phyloP scores from a whole-genome alignment of 805 yeast species.

The Lachancea nothofagi region DNA sequence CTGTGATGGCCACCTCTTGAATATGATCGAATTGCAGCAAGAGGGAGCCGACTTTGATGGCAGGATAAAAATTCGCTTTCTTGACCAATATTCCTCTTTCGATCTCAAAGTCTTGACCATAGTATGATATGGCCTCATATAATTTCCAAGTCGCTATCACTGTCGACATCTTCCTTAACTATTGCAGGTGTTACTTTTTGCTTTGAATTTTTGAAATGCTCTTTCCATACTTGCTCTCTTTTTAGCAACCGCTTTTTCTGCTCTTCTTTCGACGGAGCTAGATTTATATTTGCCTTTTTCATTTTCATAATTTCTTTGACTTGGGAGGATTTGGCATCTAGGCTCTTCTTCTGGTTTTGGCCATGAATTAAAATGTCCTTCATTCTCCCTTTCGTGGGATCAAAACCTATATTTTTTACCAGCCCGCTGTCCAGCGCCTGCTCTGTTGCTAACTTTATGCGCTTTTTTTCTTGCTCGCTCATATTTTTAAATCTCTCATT shows the following conservation, averaged over 20 bases:
- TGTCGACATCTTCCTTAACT: slow-evolving; percentile 8
- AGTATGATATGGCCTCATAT: slow-evolving; percentile 12
- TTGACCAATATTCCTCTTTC: slow-evolving; percentile 11
- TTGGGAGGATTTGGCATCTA: slow-evolving; percentile 18
- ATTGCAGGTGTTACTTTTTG: background rate
- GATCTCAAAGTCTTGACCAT: slow-evolving; percentile 12
- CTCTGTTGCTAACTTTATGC: slow-evolving; percentile 28
- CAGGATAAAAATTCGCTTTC: slow-evolving; percentile 12
- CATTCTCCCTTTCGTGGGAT: slow-evolving; percentile 40
- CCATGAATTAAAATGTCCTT: slow-evolving; percentile 14
- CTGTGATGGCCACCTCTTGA: slow-evolving; percentile 29
- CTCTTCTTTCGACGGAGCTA: slow-evolving; percentile 32
- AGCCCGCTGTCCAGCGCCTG: slow-evolving; percentile 39
- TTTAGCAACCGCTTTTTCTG: slow-evolving; percentile 24
- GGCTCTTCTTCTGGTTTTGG: slow-evolving; percentile 12
- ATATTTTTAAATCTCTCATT: slow-evolving; percentile 14
- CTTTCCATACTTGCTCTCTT: slow-evolving; percentile 28
- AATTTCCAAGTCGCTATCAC: slow-evolving; percentile 33
- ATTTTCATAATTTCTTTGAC: slow-evolving; percentile 30
- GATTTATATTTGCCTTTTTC: slow-evolving; percentile 32
- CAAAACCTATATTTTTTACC: slow-evolving; percentile 44
- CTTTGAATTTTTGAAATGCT: slow-evolving; percentile 24
- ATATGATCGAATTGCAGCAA: slow-evolving; percentile 16
- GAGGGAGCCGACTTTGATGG: slow-evolving; percentile 2
- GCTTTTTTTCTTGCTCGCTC: slow-evolving; percentile 17